Evolutionary conservation across 2,329 filamentous ascomycete species (phyloP).

Genomic region (Mycosphaerella arachidis): DNA sequence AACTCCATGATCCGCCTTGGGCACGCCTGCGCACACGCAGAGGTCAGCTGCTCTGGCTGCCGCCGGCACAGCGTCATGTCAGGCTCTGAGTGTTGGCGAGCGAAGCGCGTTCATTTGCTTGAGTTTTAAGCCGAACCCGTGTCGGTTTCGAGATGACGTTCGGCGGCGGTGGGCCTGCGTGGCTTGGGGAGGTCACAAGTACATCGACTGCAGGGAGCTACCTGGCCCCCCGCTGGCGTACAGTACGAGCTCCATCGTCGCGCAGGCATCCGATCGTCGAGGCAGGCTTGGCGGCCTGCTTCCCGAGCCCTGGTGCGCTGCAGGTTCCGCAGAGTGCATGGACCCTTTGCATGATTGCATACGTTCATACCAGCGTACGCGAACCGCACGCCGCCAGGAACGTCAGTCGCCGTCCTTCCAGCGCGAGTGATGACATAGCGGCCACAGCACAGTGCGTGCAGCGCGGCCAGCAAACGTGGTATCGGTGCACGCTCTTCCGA

Average conservation of each 20-base stretch:
- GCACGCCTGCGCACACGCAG: neutral
- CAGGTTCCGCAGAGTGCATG: neutral
- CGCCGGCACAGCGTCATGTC: neutral
- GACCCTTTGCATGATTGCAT: slow-evolving; percentile 3
- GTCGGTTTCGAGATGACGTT: slow-evolving; percentile 10
- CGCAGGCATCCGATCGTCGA: slow-evolving; percentile 13
- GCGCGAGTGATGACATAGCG: neutral
- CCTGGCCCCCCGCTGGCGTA: slow-evolving; percentile 3
- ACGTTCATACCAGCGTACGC: neutral
- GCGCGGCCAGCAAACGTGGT: slow-evolving; percentile 9
- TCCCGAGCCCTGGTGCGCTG: slow-evolving; percentile 13
- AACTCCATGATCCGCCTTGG: neutral
- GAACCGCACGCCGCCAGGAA: slow-evolving; percentile 1
- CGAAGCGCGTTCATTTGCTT: slow-evolving; percentile 13
- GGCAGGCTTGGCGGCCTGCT: slow-evolving; percentile 15
- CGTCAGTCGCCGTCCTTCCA: neutral
- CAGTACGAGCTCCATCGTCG: neutral
- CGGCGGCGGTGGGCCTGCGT: slow-evolving; percentile 11
- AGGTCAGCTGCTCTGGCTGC: slow-evolving; percentile 1
- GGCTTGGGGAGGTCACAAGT: slow-evolving; percentile 18
- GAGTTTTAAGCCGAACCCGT: slow-evolving; percentile 8
- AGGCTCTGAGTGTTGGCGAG: neutral
- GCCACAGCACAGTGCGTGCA: neutral
- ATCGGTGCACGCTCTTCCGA: slow-evolving; percentile 8
- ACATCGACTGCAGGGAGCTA: slow-evolving; percentile 17